These are phyloP conservation scores for Metschnikowia kofuensis DNA, from an alignment of 805 yeast species.

Conservation along the genomic window DNA sequence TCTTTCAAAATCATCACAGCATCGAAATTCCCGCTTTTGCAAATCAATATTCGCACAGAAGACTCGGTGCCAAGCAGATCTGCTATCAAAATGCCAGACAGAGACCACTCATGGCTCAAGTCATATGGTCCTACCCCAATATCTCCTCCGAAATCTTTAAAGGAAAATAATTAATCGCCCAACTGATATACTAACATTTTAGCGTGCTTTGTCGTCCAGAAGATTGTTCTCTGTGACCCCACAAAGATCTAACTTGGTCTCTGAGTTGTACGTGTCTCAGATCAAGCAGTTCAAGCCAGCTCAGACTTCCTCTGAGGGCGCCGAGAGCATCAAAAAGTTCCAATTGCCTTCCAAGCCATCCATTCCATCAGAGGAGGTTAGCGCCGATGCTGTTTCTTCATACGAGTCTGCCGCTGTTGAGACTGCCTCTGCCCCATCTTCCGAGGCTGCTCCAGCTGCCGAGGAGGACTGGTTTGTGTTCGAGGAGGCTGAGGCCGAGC, in stretches of 20 bases:
- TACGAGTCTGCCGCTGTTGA: slow-evolving; percentile 76
- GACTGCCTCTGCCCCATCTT: slow-evolving; percentile 40
- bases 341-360: slow-evolving; percentile 74
- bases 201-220: slow-evolving; percentile 31
- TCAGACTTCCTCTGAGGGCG: slow-evolving; percentile 66
- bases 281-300: slow-evolving; percentile 87
- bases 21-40: too few relatives aligned
- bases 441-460: slow-evolving; percentile 40
- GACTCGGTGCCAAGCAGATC: too few relatives aligned
- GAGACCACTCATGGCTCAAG: too few relatives aligned
- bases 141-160: neutral
- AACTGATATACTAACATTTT: slow-evolving; percentile 15
- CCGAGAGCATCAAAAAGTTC: slow-evolving; percentile 84
- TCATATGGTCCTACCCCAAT: too few relatives aligned
- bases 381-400: slow-evolving; percentile 62
- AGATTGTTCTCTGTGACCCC: slow-evolving; percentile 44
- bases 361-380: slow-evolving; percentile 67
- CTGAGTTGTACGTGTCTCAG: slow-evolving; percentile 84
- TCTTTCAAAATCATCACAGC: too few relatives aligned
- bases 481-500: slow-evolving; percentile 65
- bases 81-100: too few relatives aligned
- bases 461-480: slow-evolving; percentile 81
- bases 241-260: slow-evolving; percentile 56
- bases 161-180: neutral
- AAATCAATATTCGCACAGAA: too few relatives aligned